A percentile compares a stretch with the other conserved stretches of the same genome.
phyloP scores from a whole-genome alignment of 1,284 basidiomycete species.

The Puccinia triticina region DNA sequence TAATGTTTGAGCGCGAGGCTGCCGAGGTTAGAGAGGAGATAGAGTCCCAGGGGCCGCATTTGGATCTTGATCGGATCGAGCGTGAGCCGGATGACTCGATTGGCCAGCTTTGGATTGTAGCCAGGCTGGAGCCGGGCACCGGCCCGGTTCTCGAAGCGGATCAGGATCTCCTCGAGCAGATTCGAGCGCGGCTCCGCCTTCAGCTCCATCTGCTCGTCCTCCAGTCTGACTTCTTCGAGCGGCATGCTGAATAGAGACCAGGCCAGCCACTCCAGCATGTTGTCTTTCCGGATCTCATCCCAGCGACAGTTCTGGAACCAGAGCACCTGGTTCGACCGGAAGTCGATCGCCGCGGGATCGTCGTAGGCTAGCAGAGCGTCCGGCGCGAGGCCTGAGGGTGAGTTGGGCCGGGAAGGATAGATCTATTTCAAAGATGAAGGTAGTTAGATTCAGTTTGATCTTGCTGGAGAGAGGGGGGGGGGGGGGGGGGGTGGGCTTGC shows the following conservation, averaged over 20 bases:
- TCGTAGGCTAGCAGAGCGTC: conserved; percentile 19
- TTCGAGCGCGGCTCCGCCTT: conserved; percentile 50
- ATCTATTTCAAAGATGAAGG: background rate
- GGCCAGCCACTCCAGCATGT: conserved; percentile 58
- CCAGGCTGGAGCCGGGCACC: conserved; percentile 55
- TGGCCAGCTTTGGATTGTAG: conserved; percentile 43
- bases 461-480: too few species aligned
- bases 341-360: conserved; percentile 32
- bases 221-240: conserved; percentile 55
- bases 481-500: background rate
- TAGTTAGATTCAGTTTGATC: too few species aligned
- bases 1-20: conserved; percentile 25
- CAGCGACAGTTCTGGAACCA: conserved; percentile 47
- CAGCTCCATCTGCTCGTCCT: conserved; percentile 50
- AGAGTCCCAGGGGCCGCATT: conserved; percentile 54
- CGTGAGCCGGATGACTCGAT: conserved; percentile 58
- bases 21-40: conserved; percentile 26
- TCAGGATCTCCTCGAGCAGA: conserved; percentile 56
- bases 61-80: conserved; percentile 58
- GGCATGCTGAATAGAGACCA: conserved; percentile 57
- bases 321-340: conserved; percentile 27
- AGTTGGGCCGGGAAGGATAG: background rate
- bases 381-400: background rate
- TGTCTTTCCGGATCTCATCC: conserved; percentile 52
- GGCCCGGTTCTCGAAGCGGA: conserved; percentile 57